Conservation (phyloP, 2,329 filamentous ascomycete genomes). For the Alternaria brassicicola region DNA sequence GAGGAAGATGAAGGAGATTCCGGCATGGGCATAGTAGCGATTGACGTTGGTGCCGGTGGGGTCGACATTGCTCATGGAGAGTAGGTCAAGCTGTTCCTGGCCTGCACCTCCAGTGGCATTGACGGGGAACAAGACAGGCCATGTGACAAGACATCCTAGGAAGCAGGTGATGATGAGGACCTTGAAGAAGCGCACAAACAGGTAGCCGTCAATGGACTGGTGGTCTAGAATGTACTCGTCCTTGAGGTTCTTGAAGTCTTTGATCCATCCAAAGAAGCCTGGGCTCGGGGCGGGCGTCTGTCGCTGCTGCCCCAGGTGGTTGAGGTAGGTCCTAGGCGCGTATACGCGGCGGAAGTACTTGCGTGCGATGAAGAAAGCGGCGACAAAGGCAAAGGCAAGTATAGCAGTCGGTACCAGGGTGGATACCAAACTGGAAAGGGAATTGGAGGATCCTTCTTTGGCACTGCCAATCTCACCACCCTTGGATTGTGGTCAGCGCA, state of each 20-base stretch:
- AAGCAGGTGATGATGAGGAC: conserved; percentile 52
- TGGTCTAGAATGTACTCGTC: conserved; percentile 56
- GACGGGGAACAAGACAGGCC: conserved; percentile 56
- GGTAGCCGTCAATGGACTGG: conserved; percentile 56
- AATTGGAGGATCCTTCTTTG: conserved; percentile 51
- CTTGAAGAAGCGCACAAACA: conserved; percentile 57
- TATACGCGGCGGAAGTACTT: conserved; percentile 53
- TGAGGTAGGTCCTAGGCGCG: conserved; percentile 55
- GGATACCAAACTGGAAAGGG: conserved; percentile 50
- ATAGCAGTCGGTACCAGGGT: conserved; percentile 42
- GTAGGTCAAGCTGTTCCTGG: conserved; percentile 46
- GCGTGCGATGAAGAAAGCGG: conserved; percentile 52
- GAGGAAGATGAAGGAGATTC: conserved; percentile 53
- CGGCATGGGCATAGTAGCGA: conserved; percentile 54
- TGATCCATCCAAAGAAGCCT: conserved; percentile 62
- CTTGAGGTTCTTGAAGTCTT: conserved; percentile 51
- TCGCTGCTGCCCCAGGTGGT: conserved; percentile 51
- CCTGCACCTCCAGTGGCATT: conserved; percentile 52
- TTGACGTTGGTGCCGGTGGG: conserved; percentile 39
- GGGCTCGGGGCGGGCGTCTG: conserved; percentile 53
- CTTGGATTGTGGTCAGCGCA: conserved; percentile 18
- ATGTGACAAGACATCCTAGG: conserved; percentile 52
- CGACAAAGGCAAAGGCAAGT: conserved; percentile 37
- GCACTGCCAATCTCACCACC: conserved; percentile 33
- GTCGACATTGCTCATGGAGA: conserved; percentile 48